Base-by-base conservation (phyloP, 352 stramenopile species). In the Globisporangium paddicum region DNA sequence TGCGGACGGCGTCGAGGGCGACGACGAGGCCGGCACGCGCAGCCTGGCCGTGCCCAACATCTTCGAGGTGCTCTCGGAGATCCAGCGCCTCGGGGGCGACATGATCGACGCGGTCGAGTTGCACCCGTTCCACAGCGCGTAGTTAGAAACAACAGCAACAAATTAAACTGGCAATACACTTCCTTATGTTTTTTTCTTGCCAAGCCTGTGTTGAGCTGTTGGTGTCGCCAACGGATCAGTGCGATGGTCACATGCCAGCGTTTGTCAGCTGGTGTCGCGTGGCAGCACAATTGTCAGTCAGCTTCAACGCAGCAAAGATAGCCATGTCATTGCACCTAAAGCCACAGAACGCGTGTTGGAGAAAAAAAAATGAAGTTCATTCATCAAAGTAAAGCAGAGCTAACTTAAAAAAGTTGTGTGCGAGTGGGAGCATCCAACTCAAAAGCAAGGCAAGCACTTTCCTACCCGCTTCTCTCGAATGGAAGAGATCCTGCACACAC, bases 31-130 rank as follows among this genome's bases (percentile, higher is more conserved):
- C 16, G 32, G 49, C 23, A 57, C 57, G 5, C 72, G 74, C 8
- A 72, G 68, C 45, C 77, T 75, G 32, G 75, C 80, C 18, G 65
- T 93, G 37, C 83, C 83, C 26, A 93, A 90, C 64, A 72, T 90
- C 53, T 88, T 90, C 42, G 81, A 93, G 60, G 68, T 88, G 25
- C 66, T 93, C 51, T 75, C 77, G 26, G 79, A 89, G 55, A 93
- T 93, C 73, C 73, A 86, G 59, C 77, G 67, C 26, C 65, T 90
- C 13, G 79, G 83, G 47, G 67, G 81, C 18, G 74, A 73, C 40
- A 91, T 93, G 67, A 72, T 91, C 54, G 50, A 72, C 13, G 44
- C 61, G 26, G 55, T 91, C 19, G 56, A 64, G 42, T 46, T 93
- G 37, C 74, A 89, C 55, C 80, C 82, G 10, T 87, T 87, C 60